phyloP scores from a whole-genome alignment of 352 stramenopile species.

The Labyrinthula sp. region DNA sequence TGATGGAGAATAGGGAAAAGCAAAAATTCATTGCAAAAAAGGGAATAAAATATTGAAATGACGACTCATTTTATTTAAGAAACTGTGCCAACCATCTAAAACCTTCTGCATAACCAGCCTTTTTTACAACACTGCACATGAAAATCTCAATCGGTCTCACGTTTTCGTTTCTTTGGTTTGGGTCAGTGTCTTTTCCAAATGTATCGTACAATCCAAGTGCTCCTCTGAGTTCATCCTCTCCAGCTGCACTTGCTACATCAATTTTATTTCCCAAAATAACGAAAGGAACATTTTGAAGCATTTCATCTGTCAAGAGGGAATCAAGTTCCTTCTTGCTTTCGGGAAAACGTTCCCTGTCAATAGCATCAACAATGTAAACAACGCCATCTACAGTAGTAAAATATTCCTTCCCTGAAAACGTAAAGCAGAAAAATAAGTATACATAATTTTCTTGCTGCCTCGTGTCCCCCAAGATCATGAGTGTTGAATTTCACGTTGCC shows the following conservation, averaged over 20 bases:
- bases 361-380: slow-evolving; percentile 96
- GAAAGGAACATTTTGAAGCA: slow-evolving; percentile 92
- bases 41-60: no score
- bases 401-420: slow-evolving; percentile 76
- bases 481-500: slow-evolving; percentile 95
- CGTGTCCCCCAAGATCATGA: slow-evolving; percentile 96
- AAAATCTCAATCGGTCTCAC: slow-evolving; percentile 88
- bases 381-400: slow-evolving; percentile 92
- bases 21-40: no score
- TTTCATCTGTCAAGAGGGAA: slow-evolving; percentile 78
- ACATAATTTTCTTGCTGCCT: slow-evolving; percentile 46
- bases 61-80: slow-evolving; percentile 25
- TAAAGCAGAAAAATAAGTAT: slow-evolving; percentile 3
- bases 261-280: slow-evolving; percentile 99
- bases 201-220: slow-evolving; percentile 88
- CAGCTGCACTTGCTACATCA: slow-evolving; percentile 80
- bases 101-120: slow-evolving; percentile 28
- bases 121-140: slow-evolving; percentile 83
- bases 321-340: slow-evolving; percentile 97
- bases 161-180: slow-evolving; percentile 27
- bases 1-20: no score
- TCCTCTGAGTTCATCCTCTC: slow-evolving; percentile 87
- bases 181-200: slow-evolving; percentile 79
- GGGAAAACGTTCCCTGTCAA: slow-evolving; percentile 90
- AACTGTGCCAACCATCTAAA: slow-evolving; percentile 27